A percentile compares a stretch with the other conserved stretches of the same genome.
These are phyloP conservation scores for Saturnispora zaruensis DNA, from an alignment of 805 yeast genomes.

Conservation along the genomic window DNA sequence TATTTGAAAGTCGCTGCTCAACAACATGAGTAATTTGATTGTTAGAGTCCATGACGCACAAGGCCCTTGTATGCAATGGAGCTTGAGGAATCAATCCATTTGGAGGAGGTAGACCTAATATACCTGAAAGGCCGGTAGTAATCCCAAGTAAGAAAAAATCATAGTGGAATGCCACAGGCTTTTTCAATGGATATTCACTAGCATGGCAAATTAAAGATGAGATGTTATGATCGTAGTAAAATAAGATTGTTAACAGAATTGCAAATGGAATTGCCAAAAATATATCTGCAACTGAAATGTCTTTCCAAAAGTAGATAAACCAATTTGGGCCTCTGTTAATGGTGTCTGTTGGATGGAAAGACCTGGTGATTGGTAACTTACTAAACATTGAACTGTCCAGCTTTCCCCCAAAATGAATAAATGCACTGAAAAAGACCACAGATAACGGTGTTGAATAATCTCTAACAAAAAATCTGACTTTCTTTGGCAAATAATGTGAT, in stretches of 20 bases:
- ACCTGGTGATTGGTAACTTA: conserved; percentile 55
- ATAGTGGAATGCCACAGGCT: conserved; percentile 90
- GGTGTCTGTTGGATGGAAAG: conserved; percentile 65
- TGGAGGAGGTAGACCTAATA: conserved; percentile 90
- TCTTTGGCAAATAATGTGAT: conserved; percentile 52
- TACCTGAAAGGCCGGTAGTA: conserved; percentile 80
- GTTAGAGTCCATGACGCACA: conserved; percentile 46
- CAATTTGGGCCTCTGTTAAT: conserved; percentile 48
- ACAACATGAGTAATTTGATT: conserved; percentile 48
- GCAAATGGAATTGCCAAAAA: conserved; percentile 94
- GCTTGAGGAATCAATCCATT: conserved; percentile 97
- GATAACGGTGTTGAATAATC: conserved; percentile 82
- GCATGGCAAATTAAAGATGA: conserved; percentile 90
- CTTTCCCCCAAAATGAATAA: conserved; percentile 83
- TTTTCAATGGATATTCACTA: conserved; percentile 66
- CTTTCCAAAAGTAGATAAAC: conserved; percentile 71
- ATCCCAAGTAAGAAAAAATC: conserved; percentile 79
- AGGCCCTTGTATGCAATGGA: conserved; percentile 78
- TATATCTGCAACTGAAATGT: conserved; percentile 60
- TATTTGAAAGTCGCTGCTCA: conserved; percentile 83
- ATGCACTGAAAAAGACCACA: conserved; percentile 87
- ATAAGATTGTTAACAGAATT: conserved; percentile 67
- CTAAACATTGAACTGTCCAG: conserved; percentile 49
- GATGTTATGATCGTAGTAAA: conserved; percentile 93
- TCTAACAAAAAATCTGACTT: conserved; percentile 57